Evolutionary conservation across 164 flowering plant genomes (phyloP).

Genomic region (Vitis rotundifolia): DNA sequence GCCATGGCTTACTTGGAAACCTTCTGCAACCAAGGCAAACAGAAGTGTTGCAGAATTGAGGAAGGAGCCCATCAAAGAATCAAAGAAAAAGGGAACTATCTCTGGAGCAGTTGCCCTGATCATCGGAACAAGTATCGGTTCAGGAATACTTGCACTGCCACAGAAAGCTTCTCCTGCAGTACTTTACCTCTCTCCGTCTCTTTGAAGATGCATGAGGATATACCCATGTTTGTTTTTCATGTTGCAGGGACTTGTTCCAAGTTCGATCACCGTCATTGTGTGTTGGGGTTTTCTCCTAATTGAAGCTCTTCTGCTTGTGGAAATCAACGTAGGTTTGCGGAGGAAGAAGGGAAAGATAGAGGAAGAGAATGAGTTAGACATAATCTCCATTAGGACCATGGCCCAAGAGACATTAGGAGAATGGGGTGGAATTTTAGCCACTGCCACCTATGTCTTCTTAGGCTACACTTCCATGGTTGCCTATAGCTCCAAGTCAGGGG

Average conservation of each 20-base stretch:
- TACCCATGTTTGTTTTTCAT: neutral
- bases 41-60: constrained; percentile 4
- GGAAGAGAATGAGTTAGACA: constrained; percentile 40
- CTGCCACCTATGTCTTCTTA: constrained; percentile 60
- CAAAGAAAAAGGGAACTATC: constrained; percentile 52
- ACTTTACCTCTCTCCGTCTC: constrained; percentile 16
- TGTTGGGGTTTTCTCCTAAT: constrained; percentile 82
- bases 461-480: constrained; percentile 75
- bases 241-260: constrained; percentile 74
- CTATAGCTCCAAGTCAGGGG: constrained; percentile 66
- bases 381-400: constrained; percentile 79
- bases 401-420: constrained; percentile 78
- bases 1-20: constrained; percentile 8
- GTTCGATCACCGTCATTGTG: constrained; percentile 50
- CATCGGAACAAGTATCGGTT: constrained; percentile 77
- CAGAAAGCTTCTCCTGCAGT: constrained; percentile 76
- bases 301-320: constrained; percentile 72
- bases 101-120: constrained; percentile 78
- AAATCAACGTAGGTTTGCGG: constrained; percentile 57
- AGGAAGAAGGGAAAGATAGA: constrained; percentile 31
- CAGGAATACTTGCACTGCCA: constrained; percentile 82
- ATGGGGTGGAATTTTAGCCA: constrained; percentile 62
- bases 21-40: constrained; percentile 17
- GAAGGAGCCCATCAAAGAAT: constrained; percentile 7
- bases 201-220: neutral